Conservation (phyloP, 169 alveolate species). For the Cryptosporidium meleagridis region DNA sequence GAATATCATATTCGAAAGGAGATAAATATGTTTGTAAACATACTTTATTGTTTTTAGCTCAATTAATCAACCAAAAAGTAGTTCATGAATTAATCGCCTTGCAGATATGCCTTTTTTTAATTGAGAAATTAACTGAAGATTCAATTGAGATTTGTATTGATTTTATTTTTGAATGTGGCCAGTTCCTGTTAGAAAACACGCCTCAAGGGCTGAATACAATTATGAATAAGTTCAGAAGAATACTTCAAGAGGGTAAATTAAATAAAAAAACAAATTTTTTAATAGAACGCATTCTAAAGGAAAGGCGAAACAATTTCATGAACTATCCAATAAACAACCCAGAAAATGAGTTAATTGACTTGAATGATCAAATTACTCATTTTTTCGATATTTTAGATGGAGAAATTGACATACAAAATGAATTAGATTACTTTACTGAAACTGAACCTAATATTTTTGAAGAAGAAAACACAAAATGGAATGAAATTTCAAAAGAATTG, state of each 20-base stretch:
- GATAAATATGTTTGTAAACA: constrained; percentile 95
- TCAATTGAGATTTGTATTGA: constrained; percentile 95
- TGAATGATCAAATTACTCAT: constrained; percentile 96
- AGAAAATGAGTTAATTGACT: constrained; percentile 96
- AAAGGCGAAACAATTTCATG: constrained; percentile 91
- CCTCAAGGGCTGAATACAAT: constrained; percentile 93
- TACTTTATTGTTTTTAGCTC: constrained; percentile 96
- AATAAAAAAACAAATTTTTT: constrained; percentile 95
- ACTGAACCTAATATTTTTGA: constrained; percentile 91
- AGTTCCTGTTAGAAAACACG: constrained; percentile 91
- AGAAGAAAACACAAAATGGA: constrained; percentile 93
- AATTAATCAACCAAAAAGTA: constrained; percentile 92
- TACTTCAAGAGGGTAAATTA: constrained; percentile 95
- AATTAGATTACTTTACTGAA: constrained; percentile 90
- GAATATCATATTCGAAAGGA: constrained; percentile 91
- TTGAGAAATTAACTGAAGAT: constrained; percentile 96
- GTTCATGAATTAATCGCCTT: constrained; percentile 94
- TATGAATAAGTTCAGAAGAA: constrained; percentile 94
- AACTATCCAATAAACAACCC: constrained; percentile 85
- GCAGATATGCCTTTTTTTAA: constrained; percentile 91
- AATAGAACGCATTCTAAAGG: constrained; percentile 94
- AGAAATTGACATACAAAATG: constrained; percentile 92
- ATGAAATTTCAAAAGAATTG: constrained; percentile 89
- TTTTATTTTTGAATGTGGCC: constrained; percentile 93
- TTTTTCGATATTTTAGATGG: constrained; percentile 93